Evolutionary conservation across 2,329 filamentous ascomycete genomes (phyloP), one percentile per base, ranked within the genome.

Genomic region (Colletotrichum higginsianum): DNA sequence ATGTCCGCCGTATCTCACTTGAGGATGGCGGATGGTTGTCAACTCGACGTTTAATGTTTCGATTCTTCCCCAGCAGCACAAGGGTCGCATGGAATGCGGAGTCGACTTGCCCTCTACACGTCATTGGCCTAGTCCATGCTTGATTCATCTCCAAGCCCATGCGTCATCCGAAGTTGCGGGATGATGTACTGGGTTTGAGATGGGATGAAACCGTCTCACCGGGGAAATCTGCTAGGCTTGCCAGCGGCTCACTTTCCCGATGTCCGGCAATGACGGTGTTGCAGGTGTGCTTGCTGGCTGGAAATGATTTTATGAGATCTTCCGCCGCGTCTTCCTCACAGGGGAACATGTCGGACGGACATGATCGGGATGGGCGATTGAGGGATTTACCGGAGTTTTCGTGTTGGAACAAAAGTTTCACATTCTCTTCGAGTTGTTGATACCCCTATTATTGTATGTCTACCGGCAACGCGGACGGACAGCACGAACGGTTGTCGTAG

Each of bases 371-470:
- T 42, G 71, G 61, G 66, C 65, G 71, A 64, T 67, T 47, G 49
- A 56, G 63, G 68, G 71, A 21, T 60, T 63, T 73, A 71, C 55
- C 56, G 66, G 70, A 61, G 66, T 71, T 71, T 66, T 66, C 56
- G 56, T 66, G 72, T 53, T 65, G 68, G 68, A 72, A 69, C 46
- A 73, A 73, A 71, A 72, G 56, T 65, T 72, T 70, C 69, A 72
- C 56, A 62, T 73, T 68, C 60, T 68, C 64, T 69, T 73, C 69
- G 69, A 72, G 65, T 72, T 73, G 69, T 73, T 73, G 72, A 73
- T 72, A 73, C 72, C 68, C 68, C 69, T 73, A 72, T 69, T 72
- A 64, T 68, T 72, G 72, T 57, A 61, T 47, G 21, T 61, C 65
- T 61, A 56, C 47, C 53, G 63, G 40, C 47, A 12, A 47, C 1